phyloP scores from a whole-genome alignment of 2,329 filamentous ascomycete genomes.

The Pseudogymnoascus sp. region DNA sequence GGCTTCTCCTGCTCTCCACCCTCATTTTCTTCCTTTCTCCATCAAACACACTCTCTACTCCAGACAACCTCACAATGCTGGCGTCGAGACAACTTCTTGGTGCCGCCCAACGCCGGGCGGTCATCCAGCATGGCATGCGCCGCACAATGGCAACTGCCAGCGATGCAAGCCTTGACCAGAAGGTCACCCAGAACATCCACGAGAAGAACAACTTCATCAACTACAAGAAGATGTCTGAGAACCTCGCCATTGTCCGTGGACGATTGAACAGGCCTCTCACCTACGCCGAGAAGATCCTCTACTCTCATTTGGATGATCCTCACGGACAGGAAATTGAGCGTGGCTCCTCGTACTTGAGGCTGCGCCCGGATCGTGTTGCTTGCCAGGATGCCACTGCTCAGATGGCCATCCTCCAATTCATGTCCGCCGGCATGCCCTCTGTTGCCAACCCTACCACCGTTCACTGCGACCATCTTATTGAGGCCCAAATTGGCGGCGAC shows the following conservation, averaged over 20 bases:
- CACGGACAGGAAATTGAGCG: conserved; percentile 95
- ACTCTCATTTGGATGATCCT: conserved; percentile 96
- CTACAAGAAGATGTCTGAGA: conserved; percentile 99
- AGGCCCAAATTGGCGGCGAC: conserved; percentile 84
- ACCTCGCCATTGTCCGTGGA: conserved; percentile 79
- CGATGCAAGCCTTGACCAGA: conserved; percentile 80
- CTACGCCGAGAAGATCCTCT: conserved; percentile 96
- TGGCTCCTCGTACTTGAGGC: conserved; percentile 89
- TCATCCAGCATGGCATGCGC: conserved; percentile 54
- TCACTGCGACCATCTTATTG: conserved; percentile 98
- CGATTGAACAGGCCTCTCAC: conserved; percentile 90
- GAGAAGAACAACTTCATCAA: conserved; percentile 97
- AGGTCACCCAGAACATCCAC: conserved; percentile 97
- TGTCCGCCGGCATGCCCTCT: conserved; percentile 93
- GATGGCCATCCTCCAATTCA: conserved; percentile 99
- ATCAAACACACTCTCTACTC: conserved; percentile 15
- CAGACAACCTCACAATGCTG: conserved; percentile 48
- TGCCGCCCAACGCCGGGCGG: conserved; percentile 53
- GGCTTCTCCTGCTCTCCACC: conserved; percentile 6
- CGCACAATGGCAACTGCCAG: conserved; percentile 74
- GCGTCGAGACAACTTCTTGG: conserved; percentile 64
- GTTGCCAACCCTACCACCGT: conserved; percentile 93
- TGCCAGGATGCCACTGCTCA: conserved; percentile 99
- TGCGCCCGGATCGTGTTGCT: conserved; percentile 93
- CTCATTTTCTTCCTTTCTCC: conserved; percentile 10